A percentile compares a stretch with the other conserved stretches of the same genome.
Conservation (phyloP, 2,329 filamentous ascomycete genomes). For the Microdochium trichocladiopsis region DNA sequence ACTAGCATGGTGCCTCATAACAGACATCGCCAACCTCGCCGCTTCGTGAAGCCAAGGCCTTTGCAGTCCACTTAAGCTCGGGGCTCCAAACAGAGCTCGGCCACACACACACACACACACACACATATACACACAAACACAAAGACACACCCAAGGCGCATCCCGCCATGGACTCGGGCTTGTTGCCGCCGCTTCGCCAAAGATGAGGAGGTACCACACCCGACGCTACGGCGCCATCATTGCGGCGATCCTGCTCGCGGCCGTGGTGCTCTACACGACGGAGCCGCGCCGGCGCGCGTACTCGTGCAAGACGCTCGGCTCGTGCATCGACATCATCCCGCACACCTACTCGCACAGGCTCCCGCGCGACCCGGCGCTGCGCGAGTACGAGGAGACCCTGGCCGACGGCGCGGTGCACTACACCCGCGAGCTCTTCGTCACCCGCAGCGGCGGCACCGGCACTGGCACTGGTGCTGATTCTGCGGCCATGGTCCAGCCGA, state of each 20-base stretch:
- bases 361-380: conserved; percentile 8
- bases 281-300: conserved; percentile 15
- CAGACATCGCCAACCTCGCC: no score
- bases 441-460: conserved; percentile 7
- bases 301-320: conserved; percentile 17
- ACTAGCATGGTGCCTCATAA: no score
- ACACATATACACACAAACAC: no score
- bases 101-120: no score
- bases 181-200: background rate
- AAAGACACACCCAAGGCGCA: no score
- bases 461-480: background rate
- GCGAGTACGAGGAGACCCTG: conserved; percentile 11
- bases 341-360: conserved; percentile 13
- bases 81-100: no score
- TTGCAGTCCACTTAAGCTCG: no score
- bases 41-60: no score
- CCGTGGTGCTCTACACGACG: conserved; percentile 16
- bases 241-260: conserved; percentile 8
- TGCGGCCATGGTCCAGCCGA: conserved; percentile 4
- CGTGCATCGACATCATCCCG: conserved; percentile 12
- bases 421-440: conserved; percentile 7
- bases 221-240: conserved; percentile 9
- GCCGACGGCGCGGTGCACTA: conserved; percentile 15
- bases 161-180: no score
- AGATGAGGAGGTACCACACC: conserved; percentile 4